Base-by-base conservation (phyloP, 352 stramenopile species). In the Phytophthora nicotianae region DNA sequence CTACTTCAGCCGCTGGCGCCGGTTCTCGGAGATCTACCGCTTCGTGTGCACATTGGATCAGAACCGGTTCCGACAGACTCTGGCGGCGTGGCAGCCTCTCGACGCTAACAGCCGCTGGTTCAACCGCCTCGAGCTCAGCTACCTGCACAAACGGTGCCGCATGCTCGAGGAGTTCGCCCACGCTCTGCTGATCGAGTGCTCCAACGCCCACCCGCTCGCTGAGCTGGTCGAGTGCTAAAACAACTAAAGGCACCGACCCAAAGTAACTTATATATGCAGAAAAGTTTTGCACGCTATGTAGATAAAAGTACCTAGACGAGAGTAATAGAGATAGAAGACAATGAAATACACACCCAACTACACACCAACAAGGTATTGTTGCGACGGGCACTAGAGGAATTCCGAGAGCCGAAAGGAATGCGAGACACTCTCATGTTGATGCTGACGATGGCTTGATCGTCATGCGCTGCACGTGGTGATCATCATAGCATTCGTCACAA, bases 161-260 rank as follows among this genome's bases (percentile, higher is more conserved):
- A 63, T 88, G 70, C 70, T 95, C 14, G 86, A 95, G 60, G 71
- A 85, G 43, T 95, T 95, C 59, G 78, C 82, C 0, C 79, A 95
- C 62, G 72, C 74, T 42, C 60, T 95, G 42, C 68, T 95, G 29
- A 65, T 91, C 35, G 86, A 95, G 70, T 86, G 79, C 69, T 72
- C 79, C 1, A 89, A 81, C 49, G 81, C 83, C 0, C 79, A 95
- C 65, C 75, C 74, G 13, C 69, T 95, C n/a, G 83, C 81, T 13
- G 83, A 90, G 16, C 62, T 92, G 17, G 64, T 92, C 13, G 83
- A 86, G 61, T 79, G 77, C 50, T 86, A 61, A 73, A n/a, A n/a
- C n/a, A n/a, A 13, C 29, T 35, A 0, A 17, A 42, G 24, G 21
- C 23, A 33, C 26, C 1, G n/a, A 50, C 20, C 13, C n/a, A n/a